Evolutionary conservation across 2,329 filamentous ascomycete genomes (phyloP).

Genomic region (Polytolypa hystricis): DNA sequence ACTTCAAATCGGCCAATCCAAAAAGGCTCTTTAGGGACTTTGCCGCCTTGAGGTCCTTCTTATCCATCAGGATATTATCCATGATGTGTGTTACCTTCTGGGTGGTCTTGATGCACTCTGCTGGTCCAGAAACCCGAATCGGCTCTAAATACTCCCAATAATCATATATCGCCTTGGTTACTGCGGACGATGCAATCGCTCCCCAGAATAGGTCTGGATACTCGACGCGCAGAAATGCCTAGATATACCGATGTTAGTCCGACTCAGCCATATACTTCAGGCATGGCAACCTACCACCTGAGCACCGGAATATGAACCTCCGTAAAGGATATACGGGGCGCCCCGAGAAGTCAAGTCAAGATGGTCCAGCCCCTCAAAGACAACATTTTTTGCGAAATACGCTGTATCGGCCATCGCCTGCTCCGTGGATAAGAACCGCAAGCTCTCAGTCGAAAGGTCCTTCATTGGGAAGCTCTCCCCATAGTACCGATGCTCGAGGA

Average conservation of each 20-base stretch:
- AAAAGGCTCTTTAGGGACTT: slow-evolving; percentile 44
- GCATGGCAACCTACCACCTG: slow-evolving; percentile 39
- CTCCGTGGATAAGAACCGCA: slow-evolving; percentile 74
- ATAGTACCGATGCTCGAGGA: slow-evolving; percentile 83
- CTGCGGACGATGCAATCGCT: slow-evolving; percentile 68
- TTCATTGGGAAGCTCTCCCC: slow-evolving; percentile 60
- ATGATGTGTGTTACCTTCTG: slow-evolving; percentile 50
- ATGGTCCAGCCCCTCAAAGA: slow-evolving; percentile 59
- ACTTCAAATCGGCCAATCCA: slow-evolving; percentile 32
- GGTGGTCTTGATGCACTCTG: slow-evolving; percentile 53
- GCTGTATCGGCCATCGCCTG: slow-evolving; percentile 71
- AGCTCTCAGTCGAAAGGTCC: slow-evolving; percentile 55
- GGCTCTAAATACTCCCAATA: slow-evolving; percentile 59
- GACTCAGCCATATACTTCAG: too few relatives aligned
- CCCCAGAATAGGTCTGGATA: slow-evolving; percentile 74
- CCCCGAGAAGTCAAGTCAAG: slow-evolving; percentile 53
- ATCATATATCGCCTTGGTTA: slow-evolving; percentile 65
- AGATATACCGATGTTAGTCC: background rate
- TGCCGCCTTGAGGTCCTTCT: slow-evolving; percentile 34
- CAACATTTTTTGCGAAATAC: slow-evolving; percentile 65
- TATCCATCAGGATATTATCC: slow-evolving; percentile 45
- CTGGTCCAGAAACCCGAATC: slow-evolving; percentile 44
- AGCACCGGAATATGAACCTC: slow-evolving; percentile 72
- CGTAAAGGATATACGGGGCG: slow-evolving; percentile 67
- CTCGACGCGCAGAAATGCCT: slow-evolving; percentile 58